Conservation (phyloP, 2,329 filamentous ascomycete species). For the Sarocladium oryzae region DNA sequence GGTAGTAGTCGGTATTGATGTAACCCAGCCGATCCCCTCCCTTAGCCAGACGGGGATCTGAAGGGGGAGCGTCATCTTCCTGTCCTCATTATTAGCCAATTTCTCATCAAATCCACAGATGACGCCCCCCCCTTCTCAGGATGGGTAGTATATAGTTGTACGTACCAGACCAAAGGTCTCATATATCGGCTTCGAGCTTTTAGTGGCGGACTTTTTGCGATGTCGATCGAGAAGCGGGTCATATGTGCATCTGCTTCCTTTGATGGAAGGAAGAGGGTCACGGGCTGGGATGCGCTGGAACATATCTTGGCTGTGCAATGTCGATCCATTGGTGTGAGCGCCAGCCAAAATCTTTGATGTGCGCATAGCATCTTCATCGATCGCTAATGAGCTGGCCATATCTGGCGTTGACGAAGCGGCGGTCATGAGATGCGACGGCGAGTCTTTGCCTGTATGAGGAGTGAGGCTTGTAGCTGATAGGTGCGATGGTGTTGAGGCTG, state of each 20-base stretch:
- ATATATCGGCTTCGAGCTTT: conserved; percentile 53
- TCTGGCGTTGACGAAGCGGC: conserved; percentile 46
- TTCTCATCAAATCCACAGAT: conserved; percentile 38
- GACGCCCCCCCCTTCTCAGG: conserved; percentile 46
- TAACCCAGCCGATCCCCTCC: conserved; percentile 55
- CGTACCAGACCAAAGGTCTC: conserved; percentile 62
- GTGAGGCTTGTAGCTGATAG: conserved; percentile 39
- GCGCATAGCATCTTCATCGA: conserved; percentile 24
- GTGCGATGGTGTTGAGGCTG: conserved; percentile 36
- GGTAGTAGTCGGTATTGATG: conserved; percentile 64
- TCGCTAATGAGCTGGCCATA: conserved; percentile 43
- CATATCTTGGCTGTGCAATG: conserved; percentile 25
- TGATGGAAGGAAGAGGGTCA: conserved; percentile 46
- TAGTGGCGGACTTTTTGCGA: conserved; percentile 39
- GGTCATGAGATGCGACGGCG: conserved; percentile 42
- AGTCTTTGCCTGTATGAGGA: conserved; percentile 46
- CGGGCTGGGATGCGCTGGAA: conserved; percentile 46
- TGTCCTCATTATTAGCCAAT: conserved; percentile 57
- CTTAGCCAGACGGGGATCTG: conserved; percentile 75
- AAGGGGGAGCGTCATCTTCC: conserved; percentile 72
- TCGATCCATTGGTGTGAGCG: conserved; percentile 25
- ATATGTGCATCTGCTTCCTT: conserved; percentile 54
- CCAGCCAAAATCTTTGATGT: conserved; percentile 21
- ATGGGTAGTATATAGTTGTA: conserved; percentile 36
- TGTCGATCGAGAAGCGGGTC: conserved; percentile 51